phyloP scores from a whole-genome alignment of 2,329 filamentous ascomycete genomes.

The Pseudocercospora cruenta region DNA sequence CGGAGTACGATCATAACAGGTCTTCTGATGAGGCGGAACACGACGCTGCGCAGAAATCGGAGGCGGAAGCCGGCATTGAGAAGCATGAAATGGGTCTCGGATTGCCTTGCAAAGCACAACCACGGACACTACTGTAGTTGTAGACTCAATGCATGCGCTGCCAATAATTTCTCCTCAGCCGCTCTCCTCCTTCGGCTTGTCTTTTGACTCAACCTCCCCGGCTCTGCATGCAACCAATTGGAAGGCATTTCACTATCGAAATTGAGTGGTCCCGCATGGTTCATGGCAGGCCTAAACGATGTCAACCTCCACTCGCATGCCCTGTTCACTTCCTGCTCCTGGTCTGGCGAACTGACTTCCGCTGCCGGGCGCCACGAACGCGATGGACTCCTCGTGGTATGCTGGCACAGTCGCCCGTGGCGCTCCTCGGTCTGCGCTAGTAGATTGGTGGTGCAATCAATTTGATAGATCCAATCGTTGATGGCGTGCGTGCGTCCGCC shows the following conservation, averaged over 20 bases:
- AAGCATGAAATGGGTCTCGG: background rate
- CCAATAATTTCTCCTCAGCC: background rate
- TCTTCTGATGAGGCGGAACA: background rate
- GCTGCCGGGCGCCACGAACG: background rate
- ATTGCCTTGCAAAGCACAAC: background rate
- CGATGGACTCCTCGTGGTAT: background rate
- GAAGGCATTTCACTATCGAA: background rate
- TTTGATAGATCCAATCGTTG: conserved; percentile 14
- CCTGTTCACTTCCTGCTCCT: background rate
- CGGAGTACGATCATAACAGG: too few relatives aligned
- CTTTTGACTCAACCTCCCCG: background rate
- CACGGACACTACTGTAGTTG: too few relatives aligned
- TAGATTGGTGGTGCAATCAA: conserved; percentile 10
- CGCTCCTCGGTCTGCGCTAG: conserved; percentile 11
- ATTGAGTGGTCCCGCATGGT: background rate
- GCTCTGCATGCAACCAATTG: background rate
- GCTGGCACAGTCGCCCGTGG: conserved; percentile 9
- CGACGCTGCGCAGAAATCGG: background rate
- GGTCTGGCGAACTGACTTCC: background rate
- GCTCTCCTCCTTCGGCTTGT: background rate
- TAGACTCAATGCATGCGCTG: background rate
- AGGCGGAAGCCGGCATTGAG: background rate
- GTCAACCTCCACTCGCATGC: background rate
- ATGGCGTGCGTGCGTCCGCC: conserved; percentile 12
- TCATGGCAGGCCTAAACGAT: background rate